Evolutionary conservation across 2,329 filamentous ascomycete genomes (phyloP).

Genomic region (Neonectria hederae): DNA sequence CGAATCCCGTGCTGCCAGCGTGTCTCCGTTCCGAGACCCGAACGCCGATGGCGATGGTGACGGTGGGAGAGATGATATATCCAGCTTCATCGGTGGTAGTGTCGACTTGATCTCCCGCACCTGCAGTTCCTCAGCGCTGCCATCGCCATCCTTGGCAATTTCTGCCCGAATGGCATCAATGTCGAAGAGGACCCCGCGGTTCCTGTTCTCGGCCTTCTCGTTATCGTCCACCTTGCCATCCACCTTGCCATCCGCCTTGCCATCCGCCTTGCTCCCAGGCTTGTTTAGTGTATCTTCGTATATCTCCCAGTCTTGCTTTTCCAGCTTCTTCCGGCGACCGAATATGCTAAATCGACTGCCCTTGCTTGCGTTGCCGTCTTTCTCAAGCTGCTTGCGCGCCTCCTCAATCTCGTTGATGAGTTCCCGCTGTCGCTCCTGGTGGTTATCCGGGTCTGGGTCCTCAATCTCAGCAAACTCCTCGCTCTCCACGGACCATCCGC

Average conservation of each 20-base stretch:
- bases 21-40: conserved; percentile 29
- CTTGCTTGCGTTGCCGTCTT: conserved; percentile 74
- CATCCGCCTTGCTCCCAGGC: conserved; percentile 23
- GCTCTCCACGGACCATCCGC: conserved; percentile 90
- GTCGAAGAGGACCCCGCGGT: conserved; percentile 83
- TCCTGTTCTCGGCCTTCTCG: conserved; percentile 53
- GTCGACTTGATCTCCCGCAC: conserved; percentile 88
- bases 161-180: conserved; percentile 93
- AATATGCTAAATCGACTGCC: conserved; percentile 77
- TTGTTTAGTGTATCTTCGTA: conserved; percentile 76
- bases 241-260: neutral
- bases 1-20: conserved; percentile 33
- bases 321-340: conserved; percentile 79
- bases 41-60: conserved; percentile 37
- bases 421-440: conserved; percentile 86
- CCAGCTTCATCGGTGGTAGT: conserved; percentile 87
- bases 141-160: conserved; percentile 74
- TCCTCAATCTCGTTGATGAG: conserved; percentile 97
- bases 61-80: conserved; percentile 54
- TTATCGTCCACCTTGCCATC: conserved; percentile 36
- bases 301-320: conserved; percentile 93
- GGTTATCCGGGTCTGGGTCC: conserved; percentile 95
- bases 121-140: conserved; percentile 62
- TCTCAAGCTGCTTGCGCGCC: conserved; percentile 85
- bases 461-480: conserved; percentile 98